phyloP scores from a whole-genome alignment of 1,284 basidiomycete genomes.

The Ustanciosporium gigantosporum region DNA sequence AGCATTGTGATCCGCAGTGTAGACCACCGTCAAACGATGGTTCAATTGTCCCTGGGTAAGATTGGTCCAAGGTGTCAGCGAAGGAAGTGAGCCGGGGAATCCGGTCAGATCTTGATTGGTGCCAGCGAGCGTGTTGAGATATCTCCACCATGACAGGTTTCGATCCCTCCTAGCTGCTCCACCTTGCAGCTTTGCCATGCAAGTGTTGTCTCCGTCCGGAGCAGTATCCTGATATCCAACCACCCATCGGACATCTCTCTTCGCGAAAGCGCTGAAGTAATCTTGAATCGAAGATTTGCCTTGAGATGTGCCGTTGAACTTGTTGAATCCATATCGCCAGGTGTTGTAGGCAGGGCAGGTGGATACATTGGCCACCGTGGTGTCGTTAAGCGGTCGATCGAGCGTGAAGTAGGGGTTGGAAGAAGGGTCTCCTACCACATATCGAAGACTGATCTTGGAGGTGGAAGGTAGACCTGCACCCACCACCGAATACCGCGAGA shows the following conservation, averaged over 20 bases:
- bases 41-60: conserved; percentile 24
- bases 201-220: conserved; percentile 53
- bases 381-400: conserved; percentile 46
- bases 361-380: conserved; percentile 25
- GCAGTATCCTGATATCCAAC: conserved; percentile 50
- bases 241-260: conserved; percentile 53
- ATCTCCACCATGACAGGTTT: conserved; percentile 56
- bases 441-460: conserved; percentile 42
- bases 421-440: conserved; percentile 57
- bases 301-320: conserved; percentile 37
- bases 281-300: conserved; percentile 19
- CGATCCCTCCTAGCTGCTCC: conserved; percentile 53
- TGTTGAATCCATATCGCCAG: conserved; percentile 56
- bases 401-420: conserved; percentile 51
- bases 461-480: conserved; percentile 27
- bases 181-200: conserved; percentile 57
- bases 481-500: conserved; percentile 52
- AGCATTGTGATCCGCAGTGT: conserved; percentile 48
- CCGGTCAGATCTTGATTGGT: conserved; percentile 50
- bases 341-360: conserved; percentile 49
- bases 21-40: conserved; percentile 47
- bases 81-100: conserved; percentile 43
- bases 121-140: conserved; percentile 52
- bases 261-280: conserved; percentile 48
- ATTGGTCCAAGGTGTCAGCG: conserved; percentile 33